Evolutionary conservation across 1,284 basidiomycete genomes (phyloP), one percentile per base, ranked within the genome.

Genomic region (Sutorius eximius): DNA sequence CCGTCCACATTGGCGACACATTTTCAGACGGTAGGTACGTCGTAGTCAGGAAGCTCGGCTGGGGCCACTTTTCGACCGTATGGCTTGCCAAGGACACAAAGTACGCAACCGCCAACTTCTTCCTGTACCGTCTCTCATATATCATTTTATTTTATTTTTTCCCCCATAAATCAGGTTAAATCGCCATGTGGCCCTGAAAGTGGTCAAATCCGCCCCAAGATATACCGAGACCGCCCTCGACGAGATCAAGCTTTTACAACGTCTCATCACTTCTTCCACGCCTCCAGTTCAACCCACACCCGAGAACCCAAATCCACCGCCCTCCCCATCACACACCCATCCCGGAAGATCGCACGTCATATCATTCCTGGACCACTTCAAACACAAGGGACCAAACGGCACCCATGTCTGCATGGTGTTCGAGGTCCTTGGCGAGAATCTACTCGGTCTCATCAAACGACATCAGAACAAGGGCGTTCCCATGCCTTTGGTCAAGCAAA

Each of bases 321-420:
- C 71, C 59, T 96, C 74, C 63, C 95, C 77, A 11, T 77, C 84
- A 2, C 81, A 82, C 44, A 83, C 83, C 0, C 87, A 91, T 67
- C 80, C 88, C 0, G 90, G 89, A 5, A 76, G 88, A 58, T 85
- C 87, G 6, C 90, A 93, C 67, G 95, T 98, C 73, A 96, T 98
- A 70, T 92, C 91, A 30, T 91, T 99, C 65, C 87, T 99, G 46
- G 96, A 99, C 77, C 93, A 98, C 71, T 99, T 99, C 74, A 85
- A 89, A 37, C 97, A 99, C 75, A 90, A 89, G 58, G 97, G 96
- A 0, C 95, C 95, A 15, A 98, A 99, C 71, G 96, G 96, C 46
- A 90, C 86, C 18, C 96, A 99, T 74, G 92, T 99, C 60, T 99
- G 97, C 82, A 99, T 99, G 96, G 96, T 99, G 16, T 98, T 98